Conservation (phyloP, 352 stramenopile species). For the Aphanomyces cochlioides region DNA sequence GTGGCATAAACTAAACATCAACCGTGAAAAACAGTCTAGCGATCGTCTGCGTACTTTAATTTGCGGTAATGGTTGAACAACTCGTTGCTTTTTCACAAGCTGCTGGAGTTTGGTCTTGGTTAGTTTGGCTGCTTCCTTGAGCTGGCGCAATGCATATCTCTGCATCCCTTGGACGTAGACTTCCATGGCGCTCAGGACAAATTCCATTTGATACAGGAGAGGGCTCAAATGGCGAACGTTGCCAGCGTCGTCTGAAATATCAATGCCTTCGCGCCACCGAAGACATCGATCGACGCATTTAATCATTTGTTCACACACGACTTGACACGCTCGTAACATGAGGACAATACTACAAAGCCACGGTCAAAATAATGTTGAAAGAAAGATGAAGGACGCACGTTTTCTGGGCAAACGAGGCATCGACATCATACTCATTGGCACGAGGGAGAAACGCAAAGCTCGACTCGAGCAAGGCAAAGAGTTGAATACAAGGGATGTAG, state of each 20-base stretch:
- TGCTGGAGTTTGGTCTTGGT: slow-evolving; percentile 7
- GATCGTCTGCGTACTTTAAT: slow-evolving; percentile 15
- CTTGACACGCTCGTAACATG: slow-evolving; percentile 23
- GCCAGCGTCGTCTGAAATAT: neutral
- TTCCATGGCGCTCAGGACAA: slow-evolving; percentile 23
- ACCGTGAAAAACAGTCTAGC: slow-evolving; percentile 7
- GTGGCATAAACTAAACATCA: slow-evolving; percentile 23
- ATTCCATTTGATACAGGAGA: neutral
- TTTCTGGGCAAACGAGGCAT: slow-evolving; percentile 10
- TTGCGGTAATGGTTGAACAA: neutral
- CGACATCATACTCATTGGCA: neutral
- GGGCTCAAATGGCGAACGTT: slow-evolving; percentile 6
- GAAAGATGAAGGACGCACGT: slow-evolving; percentile 8
- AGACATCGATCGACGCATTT: slow-evolving; percentile 22
- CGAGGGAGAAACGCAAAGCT: slow-evolving; percentile 16
- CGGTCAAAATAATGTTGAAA: neutral
- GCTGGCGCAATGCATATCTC: slow-evolving; percentile 2
- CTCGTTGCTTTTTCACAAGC: slow-evolving; percentile 3
- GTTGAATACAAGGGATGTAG: neutral
- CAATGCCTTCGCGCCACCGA: neutral
- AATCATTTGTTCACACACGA: slow-evolving; percentile 22
- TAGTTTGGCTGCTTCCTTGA: slow-evolving; percentile 14
- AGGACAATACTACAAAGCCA: slow-evolving; percentile 4
- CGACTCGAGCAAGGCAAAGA: neutral
- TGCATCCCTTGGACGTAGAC: slow-evolving; percentile 23